Evolutionary conservation across 495 filamentous ascomycete species (phyloP).

Genomic region (Sordaria brevicollis): DNA sequence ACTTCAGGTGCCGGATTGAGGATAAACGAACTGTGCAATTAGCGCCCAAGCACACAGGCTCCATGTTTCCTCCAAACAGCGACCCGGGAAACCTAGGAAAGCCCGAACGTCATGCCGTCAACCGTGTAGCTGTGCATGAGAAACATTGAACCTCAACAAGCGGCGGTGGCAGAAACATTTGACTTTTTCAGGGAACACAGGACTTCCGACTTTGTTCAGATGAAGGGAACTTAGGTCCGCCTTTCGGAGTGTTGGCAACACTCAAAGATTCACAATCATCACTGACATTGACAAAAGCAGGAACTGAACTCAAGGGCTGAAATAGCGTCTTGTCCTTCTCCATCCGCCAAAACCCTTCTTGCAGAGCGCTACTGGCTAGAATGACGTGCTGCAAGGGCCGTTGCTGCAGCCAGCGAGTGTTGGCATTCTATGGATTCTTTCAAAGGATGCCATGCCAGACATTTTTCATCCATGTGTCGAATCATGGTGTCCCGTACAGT

Average conservation of each 20-base stretch:
- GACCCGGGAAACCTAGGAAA: not conserved
- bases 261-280: not conserved
- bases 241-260: not conserved
- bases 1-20: not conserved
- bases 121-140: not conserved
- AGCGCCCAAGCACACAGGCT: not conserved
- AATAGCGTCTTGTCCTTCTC: not conserved
- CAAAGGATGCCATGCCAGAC: not conserved
- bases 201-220: not conserved
- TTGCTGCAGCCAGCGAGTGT: not conserved
- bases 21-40: not conserved
- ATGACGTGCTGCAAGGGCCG: not conserved
- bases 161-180: not conserved
- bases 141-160: not conserved
- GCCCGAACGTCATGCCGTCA: not conserved
- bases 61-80: not conserved
- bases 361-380: not conserved
- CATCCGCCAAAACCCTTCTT: not conserved
- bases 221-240: not conserved
- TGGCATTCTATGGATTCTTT: not conserved
- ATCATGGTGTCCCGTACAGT: not conserved
- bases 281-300: not conserved
- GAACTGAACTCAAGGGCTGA: not conserved
- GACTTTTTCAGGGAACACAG: not conserved
- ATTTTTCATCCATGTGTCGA: not conserved